Evolutionary conservation across 331 rosid genomes (phyloP).

Genomic region (Erythrophleum ivorense): DNA sequence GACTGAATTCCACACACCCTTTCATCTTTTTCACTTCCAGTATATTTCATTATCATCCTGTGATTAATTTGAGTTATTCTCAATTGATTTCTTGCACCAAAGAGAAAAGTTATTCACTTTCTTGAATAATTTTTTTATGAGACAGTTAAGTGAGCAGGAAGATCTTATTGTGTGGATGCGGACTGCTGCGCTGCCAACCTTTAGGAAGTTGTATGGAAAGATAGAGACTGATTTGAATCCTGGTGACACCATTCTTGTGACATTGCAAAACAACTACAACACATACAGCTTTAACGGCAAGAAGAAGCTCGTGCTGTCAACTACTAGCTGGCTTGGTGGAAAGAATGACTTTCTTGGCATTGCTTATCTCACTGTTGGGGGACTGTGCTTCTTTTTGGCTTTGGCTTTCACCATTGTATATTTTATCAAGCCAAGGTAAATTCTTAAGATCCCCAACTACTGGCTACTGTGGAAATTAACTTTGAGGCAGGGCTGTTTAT

Average conservation of each 20-base stretch:
- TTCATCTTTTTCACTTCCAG: not conserved
- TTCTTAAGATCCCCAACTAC: constrained; percentile 8
- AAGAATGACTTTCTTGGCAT: constrained; percentile 98
- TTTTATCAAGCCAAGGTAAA: constrained; percentile 93
- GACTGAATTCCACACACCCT: not conserved
- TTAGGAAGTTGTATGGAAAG: constrained; percentile 91
- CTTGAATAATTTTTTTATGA: constrained; percentile 34
- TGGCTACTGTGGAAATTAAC: constrained; percentile 9
- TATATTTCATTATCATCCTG: constrained; percentile 8
- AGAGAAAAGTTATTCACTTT: constrained; percentile 41
- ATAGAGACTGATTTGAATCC: constrained; percentile 78
- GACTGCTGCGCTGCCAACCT: constrained; percentile 96
- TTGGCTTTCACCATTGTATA: constrained; percentile 79
- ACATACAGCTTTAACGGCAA: constrained; percentile 90
- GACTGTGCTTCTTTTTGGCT: constrained; percentile 86
- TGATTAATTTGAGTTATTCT: constrained; percentile 19
- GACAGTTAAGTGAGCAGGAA: constrained; percentile 89
- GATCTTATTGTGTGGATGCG: constrained; percentile 99
- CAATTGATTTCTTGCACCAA: constrained; percentile 27
- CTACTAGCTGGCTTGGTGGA: constrained; percentile 97
- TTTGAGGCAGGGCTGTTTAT: constrained; percentile 11
- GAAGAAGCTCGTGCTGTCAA: constrained; percentile 96
- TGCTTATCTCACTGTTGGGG: constrained; percentile 94
- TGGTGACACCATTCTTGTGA: constrained; percentile 59
- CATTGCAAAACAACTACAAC: constrained; percentile 69